Conservation (phyloP, 2,329 filamentous ascomycete genomes). For the Ascochyta pisi region DNA sequence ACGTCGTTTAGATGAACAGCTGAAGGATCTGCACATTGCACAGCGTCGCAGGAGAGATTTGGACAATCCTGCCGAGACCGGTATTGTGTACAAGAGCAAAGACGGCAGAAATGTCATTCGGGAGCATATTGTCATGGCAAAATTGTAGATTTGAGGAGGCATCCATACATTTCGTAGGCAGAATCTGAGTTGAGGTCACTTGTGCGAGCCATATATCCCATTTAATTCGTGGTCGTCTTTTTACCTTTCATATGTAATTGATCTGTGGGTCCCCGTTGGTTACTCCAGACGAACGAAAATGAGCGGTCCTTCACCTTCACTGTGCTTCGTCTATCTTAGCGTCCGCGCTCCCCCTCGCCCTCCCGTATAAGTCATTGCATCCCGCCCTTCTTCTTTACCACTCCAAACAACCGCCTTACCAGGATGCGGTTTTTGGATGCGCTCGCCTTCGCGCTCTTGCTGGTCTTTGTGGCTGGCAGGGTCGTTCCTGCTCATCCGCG, state of each 20-base stretch:
- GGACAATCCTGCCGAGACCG: neutral
- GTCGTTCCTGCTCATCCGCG: neutral
- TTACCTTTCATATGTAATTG: too few species aligned
- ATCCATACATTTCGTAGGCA: neutral
- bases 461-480: neutral
- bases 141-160: neutral
- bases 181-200: neutral
- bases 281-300: too few species aligned
- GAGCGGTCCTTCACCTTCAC: neutral
- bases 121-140: constrained; percentile 8
- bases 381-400: too few species aligned
- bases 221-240: too few species aligned
- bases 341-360: too few species aligned
- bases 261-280: too few species aligned
- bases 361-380: too few species aligned
- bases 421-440: neutral
- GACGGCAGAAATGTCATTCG: constrained; percentile 12
- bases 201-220: too few species aligned
- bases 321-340: neutral
- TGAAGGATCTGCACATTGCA: neutral
- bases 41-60: neutral
- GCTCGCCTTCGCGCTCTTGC: neutral
- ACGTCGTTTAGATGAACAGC: constrained; percentile 3
- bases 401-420: neutral
- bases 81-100: neutral